Evolutionary conservation across 192 early-diverging fungal genomes (phyloP).

Genomic region (Diversispora epigaea): DNA sequence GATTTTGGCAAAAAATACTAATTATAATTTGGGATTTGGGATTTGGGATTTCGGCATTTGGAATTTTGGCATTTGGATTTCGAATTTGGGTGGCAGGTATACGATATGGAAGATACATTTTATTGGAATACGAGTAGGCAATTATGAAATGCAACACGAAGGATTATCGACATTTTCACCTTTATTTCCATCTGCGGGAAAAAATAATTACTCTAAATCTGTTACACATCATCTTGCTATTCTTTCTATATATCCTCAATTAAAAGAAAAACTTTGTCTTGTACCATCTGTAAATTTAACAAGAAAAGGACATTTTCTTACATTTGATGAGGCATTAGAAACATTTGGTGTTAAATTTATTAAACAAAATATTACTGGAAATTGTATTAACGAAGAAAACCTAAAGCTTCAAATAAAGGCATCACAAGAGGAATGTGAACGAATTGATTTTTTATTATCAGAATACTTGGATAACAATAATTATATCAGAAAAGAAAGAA

Average conservation of each 20-base stretch:
- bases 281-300: not conserved
- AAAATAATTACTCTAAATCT: not conserved
- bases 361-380: not conserved
- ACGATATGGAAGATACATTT: not conserved
- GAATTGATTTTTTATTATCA: not conserved
- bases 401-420: not conserved
- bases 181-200: not conserved
- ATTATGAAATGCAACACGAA: not conserved
- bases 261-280: not conserved
- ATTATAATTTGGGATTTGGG: too few species aligned
- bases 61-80: too few species aligned
- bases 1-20: too few species aligned
- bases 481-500: not conserved
- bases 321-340: not conserved
- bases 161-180: not conserved
- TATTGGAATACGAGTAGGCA: not conserved
- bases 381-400: not conserved
- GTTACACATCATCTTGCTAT: not conserved
- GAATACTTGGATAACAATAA: not conserved
- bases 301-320: not conserved
- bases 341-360: not conserved
- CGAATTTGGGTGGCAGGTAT: too few species aligned
- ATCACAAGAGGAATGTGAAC: not conserved
- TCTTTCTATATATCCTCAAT: not conserved
- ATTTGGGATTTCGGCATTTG: too few species aligned